phyloP scores from a whole-genome alignment of 805 yeast genomes.

The Myxozyma neglecta region DNA sequence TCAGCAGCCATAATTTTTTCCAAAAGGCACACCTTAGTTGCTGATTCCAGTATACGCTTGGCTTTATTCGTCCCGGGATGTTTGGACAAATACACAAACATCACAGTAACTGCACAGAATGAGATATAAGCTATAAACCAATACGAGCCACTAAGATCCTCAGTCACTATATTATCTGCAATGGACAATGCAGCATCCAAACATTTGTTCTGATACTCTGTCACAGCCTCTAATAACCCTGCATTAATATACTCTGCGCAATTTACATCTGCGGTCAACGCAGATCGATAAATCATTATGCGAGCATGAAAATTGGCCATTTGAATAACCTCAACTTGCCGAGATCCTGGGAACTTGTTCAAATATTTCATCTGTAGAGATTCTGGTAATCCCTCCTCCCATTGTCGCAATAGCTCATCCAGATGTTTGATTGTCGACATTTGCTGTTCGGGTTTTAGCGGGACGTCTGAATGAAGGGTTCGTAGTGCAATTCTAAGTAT shows the following conservation, averaged over 20 bases:
- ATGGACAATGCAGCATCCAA: conserved; percentile 18
- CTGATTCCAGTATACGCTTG: conserved; percentile 2
- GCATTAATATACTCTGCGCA: background rate
- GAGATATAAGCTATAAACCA: conserved; percentile 24
- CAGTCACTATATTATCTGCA: background rate
- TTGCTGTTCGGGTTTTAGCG: conserved; percentile 5
- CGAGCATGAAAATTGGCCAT: conserved; percentile 24
- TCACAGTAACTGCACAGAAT: conserved; percentile 25
- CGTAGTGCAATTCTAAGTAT: conserved; percentile 16
- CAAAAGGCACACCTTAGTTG: conserved; percentile 15
- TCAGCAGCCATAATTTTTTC: conserved; percentile 9
- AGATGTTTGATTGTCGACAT: conserved; percentile 12
- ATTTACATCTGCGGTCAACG: background rate
- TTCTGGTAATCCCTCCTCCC: conserved; percentile 15
- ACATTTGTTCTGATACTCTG: conserved; percentile 15
- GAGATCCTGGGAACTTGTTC: conserved; percentile 11
- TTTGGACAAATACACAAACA: conserved; percentile 26
- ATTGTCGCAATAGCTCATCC: conserved; percentile 2
- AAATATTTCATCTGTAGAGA: background rate
- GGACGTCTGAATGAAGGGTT: background rate
- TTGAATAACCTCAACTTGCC: conserved; percentile 16
- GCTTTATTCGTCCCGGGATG: conserved; percentile 1
- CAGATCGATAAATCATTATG: conserved; percentile 24
- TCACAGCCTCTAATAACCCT: background rate
- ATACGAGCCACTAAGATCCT: conserved; percentile 13